phyloP scores from a whole-genome alignment of 805 yeast genomes.

The Candida quercuum region DNA sequence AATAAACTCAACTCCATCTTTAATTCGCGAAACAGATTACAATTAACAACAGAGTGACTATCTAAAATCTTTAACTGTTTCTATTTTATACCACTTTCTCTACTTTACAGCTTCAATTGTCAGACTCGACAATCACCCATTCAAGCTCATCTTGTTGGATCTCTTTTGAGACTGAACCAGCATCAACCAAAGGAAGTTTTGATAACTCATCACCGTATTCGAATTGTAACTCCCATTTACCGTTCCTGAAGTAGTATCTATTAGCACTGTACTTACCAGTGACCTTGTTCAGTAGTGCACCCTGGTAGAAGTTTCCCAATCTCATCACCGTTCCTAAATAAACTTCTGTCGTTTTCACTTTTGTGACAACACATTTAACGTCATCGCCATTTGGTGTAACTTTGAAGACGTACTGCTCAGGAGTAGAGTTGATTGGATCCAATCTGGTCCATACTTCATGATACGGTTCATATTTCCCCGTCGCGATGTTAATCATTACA shows the following conservation, averaged over 20 bases:
- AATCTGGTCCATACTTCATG: conserved; percentile 52
- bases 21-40: too few relatives aligned
- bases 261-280: conserved; percentile 15
- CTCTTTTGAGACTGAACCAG: conserved; percentile 7
- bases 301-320: conserved; percentile 50
- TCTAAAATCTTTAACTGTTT: too few relatives aligned
- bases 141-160: conserved; percentile 6
- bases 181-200: conserved; percentile 14
- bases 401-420: conserved; percentile 17
- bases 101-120: background rate
- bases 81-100: too few relatives aligned
- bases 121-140: conserved; percentile 16
- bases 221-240: conserved; percentile 14
- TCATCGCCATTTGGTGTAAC: conserved; percentile 26
- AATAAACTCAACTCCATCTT: too few relatives aligned
- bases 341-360: conserved; percentile 10
- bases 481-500: conserved; percentile 39
- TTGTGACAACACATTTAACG: conserved; percentile 29
- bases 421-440: conserved; percentile 32
- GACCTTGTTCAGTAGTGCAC: conserved; percentile 29
- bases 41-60: too few relatives aligned
- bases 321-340: conserved; percentile 40
- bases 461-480: conserved; percentile 38
- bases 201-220: conserved; percentile 14
- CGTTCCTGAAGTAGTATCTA: conserved; percentile 11